Conservation (phyloP, 208 protist species). For the Lotmaria passim region DNA sequence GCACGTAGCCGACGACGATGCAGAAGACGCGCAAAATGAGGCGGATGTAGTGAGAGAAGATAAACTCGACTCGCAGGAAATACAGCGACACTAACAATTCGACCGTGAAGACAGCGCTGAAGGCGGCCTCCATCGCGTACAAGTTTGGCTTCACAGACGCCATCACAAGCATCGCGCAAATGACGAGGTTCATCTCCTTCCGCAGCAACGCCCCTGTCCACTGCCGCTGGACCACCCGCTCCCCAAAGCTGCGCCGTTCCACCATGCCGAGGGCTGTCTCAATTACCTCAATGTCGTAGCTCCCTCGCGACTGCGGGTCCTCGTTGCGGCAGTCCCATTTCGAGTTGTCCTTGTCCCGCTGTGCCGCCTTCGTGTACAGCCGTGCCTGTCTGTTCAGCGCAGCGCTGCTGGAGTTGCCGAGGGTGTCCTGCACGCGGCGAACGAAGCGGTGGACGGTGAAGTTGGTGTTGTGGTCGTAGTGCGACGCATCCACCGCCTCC, state of each 20-base stretch:
- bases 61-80: conserved; percentile 66
- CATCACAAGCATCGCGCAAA: conserved; percentile 66
- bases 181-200: conserved; percentile 62
- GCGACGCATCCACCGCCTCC: conserved; percentile 80
- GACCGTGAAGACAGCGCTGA: conserved; percentile 57
- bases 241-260: conserved; percentile 47
- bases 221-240: conserved; percentile 70
- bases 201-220: conserved; percentile 55
- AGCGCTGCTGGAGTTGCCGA: conserved; percentile 34
- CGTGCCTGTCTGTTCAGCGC: conserved; percentile 21
- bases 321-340: conserved; percentile 88
- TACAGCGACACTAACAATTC: conserved; percentile 70
- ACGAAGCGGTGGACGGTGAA: conserved; percentile 67
- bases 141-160: conserved; percentile 64
- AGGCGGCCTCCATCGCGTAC: conserved; percentile 63
- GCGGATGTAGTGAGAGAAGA: conserved; percentile 60
- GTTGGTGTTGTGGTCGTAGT: conserved; percentile 66
- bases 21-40: conserved; percentile 71
- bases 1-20: conserved; percentile 65
- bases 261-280: conserved; percentile 69
- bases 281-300: conserved; percentile 71
- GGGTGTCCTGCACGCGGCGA: conserved; percentile 59
- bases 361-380: background rate
- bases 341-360: conserved; percentile 5
- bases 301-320: conserved; percentile 61